A percentile compares a stretch with the other conserved stretches of the same genome.
phyloP scores from a whole-genome alignment of 2,329 filamentous ascomycete genomes.

The Aspergillus eucalypticola region DNA sequence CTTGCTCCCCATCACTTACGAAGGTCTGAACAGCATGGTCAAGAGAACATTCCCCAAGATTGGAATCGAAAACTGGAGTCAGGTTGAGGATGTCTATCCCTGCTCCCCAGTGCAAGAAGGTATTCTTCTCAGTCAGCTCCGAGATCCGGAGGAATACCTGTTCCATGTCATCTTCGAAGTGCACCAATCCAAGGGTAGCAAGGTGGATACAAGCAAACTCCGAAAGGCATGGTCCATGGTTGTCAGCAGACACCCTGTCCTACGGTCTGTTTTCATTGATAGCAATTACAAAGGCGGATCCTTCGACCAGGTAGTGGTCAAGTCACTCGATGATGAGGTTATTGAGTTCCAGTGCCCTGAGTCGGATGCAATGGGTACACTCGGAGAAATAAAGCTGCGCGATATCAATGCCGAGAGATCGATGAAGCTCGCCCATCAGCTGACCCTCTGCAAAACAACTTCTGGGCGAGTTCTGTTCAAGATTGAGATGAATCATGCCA shows the following conservation, averaged over 20 bases:
- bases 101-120: conserved; percentile 42
- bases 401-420: conserved; percentile 27
- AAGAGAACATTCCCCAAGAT: conserved; percentile 37
- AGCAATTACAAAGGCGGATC: conserved; percentile 36
- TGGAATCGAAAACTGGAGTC: conserved; percentile 32
- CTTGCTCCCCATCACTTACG: conserved; percentile 46
- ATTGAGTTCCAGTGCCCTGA: conserved; percentile 34
- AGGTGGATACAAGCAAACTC: conserved; percentile 30
- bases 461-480: conserved; percentile 36
- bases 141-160: conserved; percentile 38
- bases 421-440: conserved; percentile 35
- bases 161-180: conserved; percentile 41
- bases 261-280: conserved; percentile 39
- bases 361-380: conserved; percentile 27
- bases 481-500: conserved; percentile 41
- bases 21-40: conserved; percentile 40
- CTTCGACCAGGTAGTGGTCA: conserved; percentile 42
- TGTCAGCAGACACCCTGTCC: conserved; percentile 34
- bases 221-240: conserved; percentile 37
- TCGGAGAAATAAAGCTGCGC: conserved; percentile 31
- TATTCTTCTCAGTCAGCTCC: conserved; percentile 40
- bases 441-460: conserved; percentile 36
- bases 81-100: conserved; percentile 39
- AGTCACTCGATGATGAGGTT: conserved; percentile 25
- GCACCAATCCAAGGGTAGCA: conserved; percentile 18